Percentiles rank a stretch among this genome's conserved stretches.
Evolutionary conservation across 169 alveolate species (phyloP).

Genomic region (Cyclospora cayetanensis): DNA sequence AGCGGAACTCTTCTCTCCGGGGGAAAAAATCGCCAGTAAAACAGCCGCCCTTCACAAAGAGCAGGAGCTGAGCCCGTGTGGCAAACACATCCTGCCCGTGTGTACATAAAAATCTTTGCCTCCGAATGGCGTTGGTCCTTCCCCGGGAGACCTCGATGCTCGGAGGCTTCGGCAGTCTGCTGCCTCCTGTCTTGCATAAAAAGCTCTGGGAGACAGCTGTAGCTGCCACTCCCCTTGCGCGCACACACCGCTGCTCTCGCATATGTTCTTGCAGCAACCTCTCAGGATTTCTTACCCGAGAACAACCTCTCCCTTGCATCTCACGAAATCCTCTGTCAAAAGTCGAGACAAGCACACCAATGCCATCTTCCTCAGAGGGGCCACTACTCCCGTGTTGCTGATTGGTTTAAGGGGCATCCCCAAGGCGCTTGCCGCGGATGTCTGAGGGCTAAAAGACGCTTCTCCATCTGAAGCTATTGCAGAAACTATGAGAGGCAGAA

Average conservation of each 20-base stretch:
- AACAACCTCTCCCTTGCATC: slow-evolving; percentile 36
- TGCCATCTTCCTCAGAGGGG: slow-evolving; percentile 43
- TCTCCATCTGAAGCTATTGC: not conserved
- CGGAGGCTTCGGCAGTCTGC: no score
- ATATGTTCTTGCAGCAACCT: not conserved
- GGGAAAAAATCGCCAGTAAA: no score
- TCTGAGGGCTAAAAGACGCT: not conserved
- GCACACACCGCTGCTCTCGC: not conserved
- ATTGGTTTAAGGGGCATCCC: not conserved
- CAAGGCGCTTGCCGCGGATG: not conserved
- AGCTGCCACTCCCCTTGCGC: no score
- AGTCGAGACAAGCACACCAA: slow-evolving; percentile 24
- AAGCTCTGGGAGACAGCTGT: no score
- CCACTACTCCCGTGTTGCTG: not conserved
- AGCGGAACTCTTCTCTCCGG: no score
- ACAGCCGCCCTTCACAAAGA: no score
- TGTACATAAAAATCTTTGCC: no score
- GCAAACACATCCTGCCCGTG: no score
- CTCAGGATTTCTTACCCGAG: not conserved
- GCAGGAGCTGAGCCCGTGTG: no score
- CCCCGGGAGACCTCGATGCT: no score
- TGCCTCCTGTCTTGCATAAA: no score
- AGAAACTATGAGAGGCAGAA: slow-evolving; percentile 29
- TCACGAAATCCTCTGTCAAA: slow-evolving; percentile 19
- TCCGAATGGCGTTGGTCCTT: no score